Evolutionary conservation across 1,139 yeast species (phyloP), one percentile per base, ranked within the genome.

Genomic region (Saccharomycopsis hybrid): DNA sequence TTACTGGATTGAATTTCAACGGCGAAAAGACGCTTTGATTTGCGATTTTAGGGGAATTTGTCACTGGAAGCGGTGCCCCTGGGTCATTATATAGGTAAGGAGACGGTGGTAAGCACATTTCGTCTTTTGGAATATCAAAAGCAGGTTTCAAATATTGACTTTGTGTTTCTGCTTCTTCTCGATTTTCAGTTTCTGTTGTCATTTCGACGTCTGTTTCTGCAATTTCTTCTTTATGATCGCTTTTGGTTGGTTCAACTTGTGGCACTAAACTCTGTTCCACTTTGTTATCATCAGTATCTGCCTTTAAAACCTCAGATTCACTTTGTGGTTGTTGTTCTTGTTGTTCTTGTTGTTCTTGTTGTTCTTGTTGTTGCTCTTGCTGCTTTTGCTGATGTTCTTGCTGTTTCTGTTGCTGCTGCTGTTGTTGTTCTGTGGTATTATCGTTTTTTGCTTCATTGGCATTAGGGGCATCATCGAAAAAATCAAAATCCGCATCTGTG

Each of bases 1-100:
- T 86, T 36, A 82, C 76, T 0, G 95, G 94, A 58, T 86, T 85
- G 65, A 88, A 88, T 42, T 76, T 73, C 36, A 88, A 70, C 0
- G 96, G 95, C 0, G 95, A 86, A 63, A 86, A 88, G 1, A 82
- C 77, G 40, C 92, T 84, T 54, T 66, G 71, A 4, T 60, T 59
- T 1, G 64, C 62, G 30, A 71, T 62, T 0, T 72, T 64, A 2
- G 88, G 88, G 0, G 89, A 81, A 2, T 81, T 79, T 31, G 76
- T 66, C 3, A 50, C 28, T 0, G 94, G 90, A 2, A 80, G 67
- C 1, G 94, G 94, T 0, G 94, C 92, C 41, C 94, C 94, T 0
- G 94, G 94, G 60, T 85, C 94, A 48, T 72, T 76, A 58, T 84
- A 84, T n/a, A 77, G 67, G 25, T 48, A 51, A 0, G 84, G 84